These are phyloP conservation scores for Ettlia oleoabundans DNA, from an alignment of 139 green algal species.

Conservation along the genomic window DNA sequence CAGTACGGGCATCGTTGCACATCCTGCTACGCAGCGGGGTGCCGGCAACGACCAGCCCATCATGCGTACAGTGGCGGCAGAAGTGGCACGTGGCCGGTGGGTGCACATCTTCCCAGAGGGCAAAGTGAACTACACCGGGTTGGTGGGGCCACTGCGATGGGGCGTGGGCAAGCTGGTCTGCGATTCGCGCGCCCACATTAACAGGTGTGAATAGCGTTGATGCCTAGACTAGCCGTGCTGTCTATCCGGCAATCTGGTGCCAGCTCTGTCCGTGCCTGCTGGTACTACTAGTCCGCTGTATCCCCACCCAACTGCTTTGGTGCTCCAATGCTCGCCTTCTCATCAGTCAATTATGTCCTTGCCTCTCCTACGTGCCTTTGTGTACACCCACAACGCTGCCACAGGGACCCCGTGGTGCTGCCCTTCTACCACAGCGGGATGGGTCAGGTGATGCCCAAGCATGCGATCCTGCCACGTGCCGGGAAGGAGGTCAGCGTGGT, in stretches of 20 bases:
- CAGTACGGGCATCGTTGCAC: too few relatives aligned
- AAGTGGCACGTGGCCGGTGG: conserved; percentile 73
- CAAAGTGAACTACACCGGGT: conserved; percentile 70
- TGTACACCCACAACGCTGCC: too few relatives aligned
- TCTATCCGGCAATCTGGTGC: too few relatives aligned
- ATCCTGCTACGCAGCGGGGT: conserved; percentile 48
- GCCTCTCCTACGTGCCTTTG: too few relatives aligned
- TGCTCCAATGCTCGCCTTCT: too few relatives aligned
- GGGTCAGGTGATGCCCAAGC: conserved; percentile 71
- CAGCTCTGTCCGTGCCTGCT: too few relatives aligned
- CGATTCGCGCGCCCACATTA: conserved; percentile 49
- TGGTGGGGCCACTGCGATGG: conserved; percentile 76
- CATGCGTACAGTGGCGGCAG: conserved; percentile 58
- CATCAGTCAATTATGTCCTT: neutral
- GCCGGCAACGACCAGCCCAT: conserved; percentile 74
- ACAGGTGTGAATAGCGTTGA: neutral
- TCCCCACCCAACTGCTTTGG: too few relatives aligned
- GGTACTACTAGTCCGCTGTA: too few relatives aligned
- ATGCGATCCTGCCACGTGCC: conserved; percentile 46
- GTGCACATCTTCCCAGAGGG: conserved; percentile 93
- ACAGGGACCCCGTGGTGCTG: conserved; percentile 76
- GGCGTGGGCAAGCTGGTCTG: conserved; percentile 82
- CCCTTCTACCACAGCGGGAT: conserved; percentile 89
- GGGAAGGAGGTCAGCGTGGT: conserved; percentile 63
- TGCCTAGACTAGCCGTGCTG: too few relatives aligned